Evolutionary conservation across 2,329 filamentous ascomycete genomes (phyloP).

Genomic region (Apiospora pterosperma): DNA sequence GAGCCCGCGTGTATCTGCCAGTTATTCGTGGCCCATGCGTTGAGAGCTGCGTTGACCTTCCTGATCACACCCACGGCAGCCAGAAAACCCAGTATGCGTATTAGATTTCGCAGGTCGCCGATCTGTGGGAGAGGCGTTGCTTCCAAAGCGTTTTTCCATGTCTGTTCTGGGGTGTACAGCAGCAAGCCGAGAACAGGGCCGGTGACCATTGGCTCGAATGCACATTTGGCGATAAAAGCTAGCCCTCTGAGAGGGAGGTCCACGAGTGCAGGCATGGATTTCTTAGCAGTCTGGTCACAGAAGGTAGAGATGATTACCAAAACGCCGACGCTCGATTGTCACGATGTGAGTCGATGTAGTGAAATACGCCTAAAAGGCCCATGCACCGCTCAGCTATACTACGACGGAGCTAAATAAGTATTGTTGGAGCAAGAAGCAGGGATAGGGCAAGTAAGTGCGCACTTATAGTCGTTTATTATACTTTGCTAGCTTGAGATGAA

Average conservation of each 20-base stretch:
- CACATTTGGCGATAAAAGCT: neutral
- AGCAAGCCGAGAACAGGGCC: neutral
- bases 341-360: neutral
- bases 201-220: neutral
- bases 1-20: conserved; percentile 16
- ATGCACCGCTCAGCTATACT: neutral
- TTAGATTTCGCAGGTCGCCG: neutral
- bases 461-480: neutral
- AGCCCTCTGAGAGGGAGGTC: neutral
- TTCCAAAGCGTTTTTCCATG: neutral
- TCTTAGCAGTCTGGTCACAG: neutral
- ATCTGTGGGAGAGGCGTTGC: neutral
- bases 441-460: neutral
- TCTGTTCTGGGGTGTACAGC: neutral
- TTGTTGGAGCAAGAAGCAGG: neutral
- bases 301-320: neutral
- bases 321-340: neutral
- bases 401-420: neutral
- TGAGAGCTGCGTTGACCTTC: conserved; percentile 15
- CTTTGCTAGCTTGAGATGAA: neutral
- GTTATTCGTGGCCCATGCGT: conserved; percentile 17
- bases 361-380: neutral
- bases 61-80: conserved; percentile 9
- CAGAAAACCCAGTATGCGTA: neutral
- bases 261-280: neutral